Base-by-base conservation (phyloP, 805 yeast genomes). In the Wickerhamiella occidentalis region DNA sequence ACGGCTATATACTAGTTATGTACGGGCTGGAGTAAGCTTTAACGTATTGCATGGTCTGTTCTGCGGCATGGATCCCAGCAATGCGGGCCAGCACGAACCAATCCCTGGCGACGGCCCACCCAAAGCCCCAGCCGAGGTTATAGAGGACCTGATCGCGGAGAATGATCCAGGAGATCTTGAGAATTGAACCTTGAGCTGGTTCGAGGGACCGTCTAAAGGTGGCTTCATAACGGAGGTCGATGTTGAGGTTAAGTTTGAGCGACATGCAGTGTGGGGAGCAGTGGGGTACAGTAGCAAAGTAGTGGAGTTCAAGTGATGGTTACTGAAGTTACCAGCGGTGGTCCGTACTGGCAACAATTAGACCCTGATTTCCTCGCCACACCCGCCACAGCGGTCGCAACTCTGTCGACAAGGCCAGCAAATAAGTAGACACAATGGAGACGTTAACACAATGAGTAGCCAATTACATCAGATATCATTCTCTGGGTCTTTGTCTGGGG, bases 91-190 rank as follows among this genome's bases (percentile, higher is more conserved):
- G 43, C 28, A 45, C 50, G 29, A 51, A 22, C 59, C 59, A 56
- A 37, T 58, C 61, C 26, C 54, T 51, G 48, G 43, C 25, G 8
- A 64, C 40, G 6, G 64, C 63, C 68, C 68, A 65, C 36, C 58
- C 48, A 26, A 64, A 61, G 15, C 69, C 69, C 52, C 64, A 68
- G 4, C 52, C 50, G 23, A 65, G 51, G 2, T 68, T 68, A 50
- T 61, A 54, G 17, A 61, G 19, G 38, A 64, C 50, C 54, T 65
- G 68, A 54, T 62, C 64, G 29, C 63, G 57, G 7, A 64, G 13
- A 12, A 66, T 62, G 40, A 64, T 55, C 18, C 55, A 46, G 3
- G 52, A 45, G 12, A 58, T 54, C 51, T 56, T 51, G 41, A 52
- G 47, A 55, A 54, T 52, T 33, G 55, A 52, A n/a, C 64, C 65